Conservation (phyloP, 2,329 filamentous ascomycete genomes). For the Ophiobolus disseminans region DNA sequence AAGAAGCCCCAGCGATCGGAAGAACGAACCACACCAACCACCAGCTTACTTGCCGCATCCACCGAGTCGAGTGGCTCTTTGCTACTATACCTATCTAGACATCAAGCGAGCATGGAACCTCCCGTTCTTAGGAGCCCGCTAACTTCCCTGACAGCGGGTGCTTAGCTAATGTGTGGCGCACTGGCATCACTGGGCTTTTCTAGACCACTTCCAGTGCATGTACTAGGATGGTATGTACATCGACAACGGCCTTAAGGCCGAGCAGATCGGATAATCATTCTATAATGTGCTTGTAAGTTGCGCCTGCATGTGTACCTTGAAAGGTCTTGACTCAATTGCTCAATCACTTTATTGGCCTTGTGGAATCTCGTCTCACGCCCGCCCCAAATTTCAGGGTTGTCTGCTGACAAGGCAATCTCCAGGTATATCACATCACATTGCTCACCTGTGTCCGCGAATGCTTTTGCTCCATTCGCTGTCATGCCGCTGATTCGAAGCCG, state of each 20-base stretch:
- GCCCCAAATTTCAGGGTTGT: no score
- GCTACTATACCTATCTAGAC: background rate
- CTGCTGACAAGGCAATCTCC: no score
- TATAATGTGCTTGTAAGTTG: background rate
- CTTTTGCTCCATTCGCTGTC: background rate
- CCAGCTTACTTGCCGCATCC: slow-evolving; percentile 12
- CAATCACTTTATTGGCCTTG: no score
- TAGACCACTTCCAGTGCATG: slow-evolving; percentile 14
- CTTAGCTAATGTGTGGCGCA: slow-evolving; percentile 23
- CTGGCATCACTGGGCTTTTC: slow-evolving; percentile 10
- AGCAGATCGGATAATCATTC: slow-evolving; percentile 4
- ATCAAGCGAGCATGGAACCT: slow-evolving; percentile 11
- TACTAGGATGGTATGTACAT: background rate
- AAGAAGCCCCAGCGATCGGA: background rate
- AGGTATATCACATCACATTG: background rate
- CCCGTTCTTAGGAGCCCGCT: slow-evolving; percentile 27
- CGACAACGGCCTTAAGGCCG: slow-evolving; percentile 2
- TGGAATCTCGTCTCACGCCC: no score
- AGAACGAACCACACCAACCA: background rate
- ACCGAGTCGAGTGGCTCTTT: no score
- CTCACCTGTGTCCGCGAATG: background rate
- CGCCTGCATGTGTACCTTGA: no score
- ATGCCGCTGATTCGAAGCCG: no score
- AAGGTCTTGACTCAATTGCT: no score
- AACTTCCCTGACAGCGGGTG: slow-evolving; percentile 22